Evolutionary conservation across 208 protist genomes (phyloP).

Genomic region (Tetramitus jugosus): DNA sequence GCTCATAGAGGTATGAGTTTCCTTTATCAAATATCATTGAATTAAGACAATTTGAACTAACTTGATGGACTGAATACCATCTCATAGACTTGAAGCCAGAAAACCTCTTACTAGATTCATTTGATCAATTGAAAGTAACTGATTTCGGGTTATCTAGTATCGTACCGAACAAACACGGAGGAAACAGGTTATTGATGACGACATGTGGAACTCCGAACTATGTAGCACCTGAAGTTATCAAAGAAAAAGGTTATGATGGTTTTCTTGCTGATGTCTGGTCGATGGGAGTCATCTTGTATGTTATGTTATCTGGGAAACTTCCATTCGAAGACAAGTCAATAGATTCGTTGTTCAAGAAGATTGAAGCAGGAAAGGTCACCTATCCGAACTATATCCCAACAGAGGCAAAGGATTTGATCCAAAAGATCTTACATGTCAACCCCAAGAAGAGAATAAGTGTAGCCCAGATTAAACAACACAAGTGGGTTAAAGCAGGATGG

Average conservation of each 20-base stretch:
- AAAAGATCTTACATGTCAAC: neutral
- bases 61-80: too few relatives aligned
- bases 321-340: constrained; percentile 72
- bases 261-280: constrained; percentile 73
- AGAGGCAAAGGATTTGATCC: constrained; percentile 3
- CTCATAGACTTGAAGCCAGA: constrained; percentile 79
- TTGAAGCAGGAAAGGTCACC: constrained; percentile 24
- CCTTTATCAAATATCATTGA: too few relatives aligned
- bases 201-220: constrained; percentile 38
- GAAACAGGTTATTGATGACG: constrained; percentile 26
- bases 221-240: constrained; percentile 41
- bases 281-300: constrained; percentile 76
- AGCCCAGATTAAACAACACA: neutral
- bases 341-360: constrained; percentile 52
- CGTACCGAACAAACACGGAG: constrained; percentile 5
- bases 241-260: constrained; percentile 39
- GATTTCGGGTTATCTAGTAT: constrained; percentile 37
- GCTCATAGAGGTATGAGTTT: constrained; percentile 41
- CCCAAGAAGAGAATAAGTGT: neutral
- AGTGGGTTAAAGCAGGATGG: constrained; percentile 3
- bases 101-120: constrained; percentile 66
- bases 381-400: neutral
- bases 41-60: too few relatives aligned
- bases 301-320: constrained; percentile 82
- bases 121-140: constrained; percentile 68